Percentiles rank a stretch among this genome's conserved stretches.
Evolutionary conservation across 2,329 filamentous ascomycete genomes (phyloP).

Genomic region (Cryphonectria carpinicola): DNA sequence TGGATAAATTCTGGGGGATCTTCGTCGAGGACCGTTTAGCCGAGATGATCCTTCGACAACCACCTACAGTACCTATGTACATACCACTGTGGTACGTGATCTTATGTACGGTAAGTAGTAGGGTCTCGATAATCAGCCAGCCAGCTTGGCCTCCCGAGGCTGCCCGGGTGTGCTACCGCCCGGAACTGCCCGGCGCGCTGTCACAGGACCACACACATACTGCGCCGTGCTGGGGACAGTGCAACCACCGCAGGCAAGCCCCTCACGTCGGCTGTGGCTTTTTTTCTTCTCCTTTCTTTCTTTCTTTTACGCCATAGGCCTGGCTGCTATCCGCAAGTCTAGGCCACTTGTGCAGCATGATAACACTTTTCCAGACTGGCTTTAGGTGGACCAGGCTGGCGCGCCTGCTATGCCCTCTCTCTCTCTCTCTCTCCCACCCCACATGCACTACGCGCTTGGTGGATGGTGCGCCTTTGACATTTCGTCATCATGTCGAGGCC

Average conservation of each 20-base stretch:
- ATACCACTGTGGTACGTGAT: neutral
- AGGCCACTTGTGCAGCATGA: neutral
- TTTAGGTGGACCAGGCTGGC: neutral
- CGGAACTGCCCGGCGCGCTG: neutral
- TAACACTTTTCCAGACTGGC: neutral
- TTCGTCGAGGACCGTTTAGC: constrained; percentile 26
- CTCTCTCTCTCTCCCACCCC: neutral
- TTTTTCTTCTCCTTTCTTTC: no score
- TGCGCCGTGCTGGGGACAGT: neutral
- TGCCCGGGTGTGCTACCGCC: constrained; percentile 2
- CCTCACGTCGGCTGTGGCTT: neutral
- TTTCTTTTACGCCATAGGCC: neutral
- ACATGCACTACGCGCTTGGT: neutral
- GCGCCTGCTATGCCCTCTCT: neutral
- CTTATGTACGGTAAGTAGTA: neutral
- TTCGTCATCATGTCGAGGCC: constrained; percentile 16
- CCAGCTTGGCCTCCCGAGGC: neutral
- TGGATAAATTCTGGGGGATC: constrained; percentile 30
- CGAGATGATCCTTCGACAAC: constrained; percentile 25
- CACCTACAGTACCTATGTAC: neutral
- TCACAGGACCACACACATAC: neutral
- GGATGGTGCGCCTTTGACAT: neutral
- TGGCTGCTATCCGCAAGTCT: neutral
- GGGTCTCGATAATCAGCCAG: constrained; percentile 1
- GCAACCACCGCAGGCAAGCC: neutral